phyloP scores from a whole-genome alignment of 2,329 filamentous ascomycete genomes.

The Botrytis paeoniae region DNA sequence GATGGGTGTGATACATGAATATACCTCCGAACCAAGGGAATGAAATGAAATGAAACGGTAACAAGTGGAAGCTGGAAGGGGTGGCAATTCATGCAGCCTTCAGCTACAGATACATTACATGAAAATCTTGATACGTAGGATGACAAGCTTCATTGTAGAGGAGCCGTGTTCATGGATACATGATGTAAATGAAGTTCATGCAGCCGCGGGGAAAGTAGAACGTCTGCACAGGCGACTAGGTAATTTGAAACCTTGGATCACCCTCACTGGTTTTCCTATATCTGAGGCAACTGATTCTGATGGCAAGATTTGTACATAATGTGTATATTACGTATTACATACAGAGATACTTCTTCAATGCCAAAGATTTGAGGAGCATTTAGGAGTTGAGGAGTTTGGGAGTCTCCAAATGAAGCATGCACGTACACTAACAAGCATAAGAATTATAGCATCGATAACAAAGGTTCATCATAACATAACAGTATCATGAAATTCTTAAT shows the following conservation, averaged over 20 bases:
- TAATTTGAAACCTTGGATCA: background rate
- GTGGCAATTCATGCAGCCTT: conserved; percentile 6
- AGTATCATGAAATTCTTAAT: background rate
- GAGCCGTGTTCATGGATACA: conserved; percentile 10
- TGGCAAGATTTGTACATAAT: background rate
- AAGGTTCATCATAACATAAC: background rate
- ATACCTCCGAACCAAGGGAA: conserved; percentile 1
- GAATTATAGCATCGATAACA: background rate
- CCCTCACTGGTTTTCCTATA: background rate
- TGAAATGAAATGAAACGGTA: background rate
- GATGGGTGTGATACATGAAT: background rate
- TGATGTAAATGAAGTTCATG: conserved; percentile 13
- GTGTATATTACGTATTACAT: background rate
- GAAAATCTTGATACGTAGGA: background rate
- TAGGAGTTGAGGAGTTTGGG: background rate
- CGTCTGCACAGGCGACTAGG: conserved; percentile 10
- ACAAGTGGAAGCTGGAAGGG: background rate
- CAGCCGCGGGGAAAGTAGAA: conserved; percentile 12
- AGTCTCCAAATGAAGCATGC: background rate
- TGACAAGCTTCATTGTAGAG: conserved; percentile 12
- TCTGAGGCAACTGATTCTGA: background rate
- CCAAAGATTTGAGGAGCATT: background rate
- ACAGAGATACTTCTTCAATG: background rate
- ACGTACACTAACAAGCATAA: background rate
- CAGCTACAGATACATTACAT: conserved; percentile 6